Evolutionary conservation across 2,329 filamentous ascomycete genomes (phyloP).

Genomic region (Cercospora sojina): DNA sequence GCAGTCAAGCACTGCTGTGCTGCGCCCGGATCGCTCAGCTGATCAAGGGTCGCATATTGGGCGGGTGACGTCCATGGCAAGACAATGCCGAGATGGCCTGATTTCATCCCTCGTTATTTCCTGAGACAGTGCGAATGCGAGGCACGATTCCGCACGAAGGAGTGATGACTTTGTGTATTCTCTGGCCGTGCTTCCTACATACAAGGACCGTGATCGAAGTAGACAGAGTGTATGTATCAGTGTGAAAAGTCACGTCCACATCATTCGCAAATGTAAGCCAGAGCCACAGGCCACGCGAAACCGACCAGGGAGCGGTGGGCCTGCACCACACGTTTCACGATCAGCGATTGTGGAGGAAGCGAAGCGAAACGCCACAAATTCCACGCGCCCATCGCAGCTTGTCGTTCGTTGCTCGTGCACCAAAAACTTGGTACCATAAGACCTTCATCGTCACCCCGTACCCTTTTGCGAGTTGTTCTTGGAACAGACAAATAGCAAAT

Average conservation of each 20-base stretch:
- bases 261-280: neutral
- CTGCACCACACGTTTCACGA: neutral
- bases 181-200: neutral
- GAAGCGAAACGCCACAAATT: constrained; percentile 2
- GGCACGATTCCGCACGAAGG: neutral
- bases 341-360: neutral
- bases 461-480: neutral
- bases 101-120: neutral
- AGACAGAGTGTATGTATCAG: neutral
- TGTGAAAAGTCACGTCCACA: neutral
- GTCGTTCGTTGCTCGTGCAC: neutral
- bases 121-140: neutral
- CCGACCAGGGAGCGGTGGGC: neutral
- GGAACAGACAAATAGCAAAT: neutral
- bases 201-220: neutral
- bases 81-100: neutral
- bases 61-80: neutral
- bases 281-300: neutral
- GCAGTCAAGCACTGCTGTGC: constrained; percentile 1
- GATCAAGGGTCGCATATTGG: constrained; percentile 1
- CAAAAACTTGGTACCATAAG: constrained; percentile 3
- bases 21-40: constrained; percentile 3
- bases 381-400: constrained; percentile 3
- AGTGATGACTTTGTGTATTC: neutral
- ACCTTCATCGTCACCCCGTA: neutral